These are phyloP conservation scores for Quercus phellos DNA, from an alignment of 331 rosid genomes.

Conservation along the genomic window DNA sequence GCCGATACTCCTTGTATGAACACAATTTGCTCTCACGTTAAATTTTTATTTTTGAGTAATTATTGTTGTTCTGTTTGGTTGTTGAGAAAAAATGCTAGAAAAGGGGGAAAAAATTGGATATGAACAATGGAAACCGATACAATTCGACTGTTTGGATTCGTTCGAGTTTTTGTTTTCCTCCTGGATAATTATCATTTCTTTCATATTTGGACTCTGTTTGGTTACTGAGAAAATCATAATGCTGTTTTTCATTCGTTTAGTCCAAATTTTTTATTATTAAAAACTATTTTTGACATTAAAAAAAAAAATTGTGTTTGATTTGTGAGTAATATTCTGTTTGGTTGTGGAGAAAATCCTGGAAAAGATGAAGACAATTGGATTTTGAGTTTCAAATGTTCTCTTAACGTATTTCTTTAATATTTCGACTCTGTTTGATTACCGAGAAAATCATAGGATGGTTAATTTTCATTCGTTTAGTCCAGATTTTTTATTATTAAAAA, in stretches of 20 bases:
- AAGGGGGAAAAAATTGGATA: not conserved
- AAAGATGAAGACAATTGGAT: not conserved
- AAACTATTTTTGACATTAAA: too few relatives aligned
- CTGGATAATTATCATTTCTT: not conserved
- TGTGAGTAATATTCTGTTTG: too few relatives aligned
- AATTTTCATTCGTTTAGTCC: not conserved
- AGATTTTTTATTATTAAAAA: not conserved
- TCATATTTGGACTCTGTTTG: not conserved
- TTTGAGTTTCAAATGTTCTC: too few relatives aligned
- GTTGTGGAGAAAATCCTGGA: not conserved
- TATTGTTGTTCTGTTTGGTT: not conserved
- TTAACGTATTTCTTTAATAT: too few relatives aligned
- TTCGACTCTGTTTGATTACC: too few relatives aligned
- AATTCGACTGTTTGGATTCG: not conserved
- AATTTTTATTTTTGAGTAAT: not conserved
- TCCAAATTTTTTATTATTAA: too few relatives aligned
- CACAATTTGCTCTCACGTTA: not conserved
- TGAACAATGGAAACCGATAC: not conserved
- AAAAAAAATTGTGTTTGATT: too few relatives aligned
- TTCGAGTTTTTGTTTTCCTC: not conserved
- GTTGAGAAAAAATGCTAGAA: not conserved
- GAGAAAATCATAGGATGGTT: not conserved
- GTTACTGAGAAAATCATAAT: not conserved
- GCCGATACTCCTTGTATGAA: slow-evolving; percentile 63
- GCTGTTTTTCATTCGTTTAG: not conserved